A percentile compares a stretch with the other conserved stretches of the same genome.
Evolutionary conservation across 345 rosid species (phyloP).

Genomic region (Salix viminalis): DNA sequence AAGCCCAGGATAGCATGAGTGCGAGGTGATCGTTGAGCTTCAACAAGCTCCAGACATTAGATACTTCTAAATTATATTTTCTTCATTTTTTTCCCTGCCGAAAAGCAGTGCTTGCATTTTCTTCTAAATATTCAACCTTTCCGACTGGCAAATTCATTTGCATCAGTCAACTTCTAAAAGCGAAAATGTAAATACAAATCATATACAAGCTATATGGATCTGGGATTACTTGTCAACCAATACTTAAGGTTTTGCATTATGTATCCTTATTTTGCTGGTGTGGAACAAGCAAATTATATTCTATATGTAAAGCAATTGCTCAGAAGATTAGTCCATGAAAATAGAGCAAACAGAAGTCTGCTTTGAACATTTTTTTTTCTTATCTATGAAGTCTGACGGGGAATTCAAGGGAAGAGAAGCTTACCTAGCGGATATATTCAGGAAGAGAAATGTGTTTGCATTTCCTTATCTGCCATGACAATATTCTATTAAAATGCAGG

Average conservation of each 20-base stretch:
- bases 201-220: constrained; percentile 19
- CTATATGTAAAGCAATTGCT: background rate
- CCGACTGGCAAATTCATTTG: constrained; percentile 1
- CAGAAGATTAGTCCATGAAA: background rate
- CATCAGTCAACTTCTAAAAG: constrained; percentile 9
- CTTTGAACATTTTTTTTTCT: background rate
- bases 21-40: constrained; percentile 18
- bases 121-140: constrained; percentile 1
- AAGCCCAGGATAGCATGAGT: constrained; percentile 11
- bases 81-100: background rate
- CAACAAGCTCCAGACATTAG: constrained; percentile 27
- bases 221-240: constrained; percentile 7
- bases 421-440: background rate
- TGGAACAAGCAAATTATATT: background rate
- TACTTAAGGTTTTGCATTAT: background rate
- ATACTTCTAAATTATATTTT: background rate
- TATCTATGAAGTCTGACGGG: background rate
- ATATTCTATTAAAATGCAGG: background rate
- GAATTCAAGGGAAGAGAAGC: background rate
- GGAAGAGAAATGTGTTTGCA: background rate
- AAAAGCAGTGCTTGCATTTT: background rate
- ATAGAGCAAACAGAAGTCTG: background rate
- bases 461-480: background rate
- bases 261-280: constrained; percentile 2
- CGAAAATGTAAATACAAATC: constrained; percentile 35